A percentile compares a stretch with the other conserved stretches of the same genome.
These are phyloP conservation scores for Helicocarpus griseus DNA, from an alignment of 2,329 filamentous ascomycete species.

Conservation along the genomic window DNA sequence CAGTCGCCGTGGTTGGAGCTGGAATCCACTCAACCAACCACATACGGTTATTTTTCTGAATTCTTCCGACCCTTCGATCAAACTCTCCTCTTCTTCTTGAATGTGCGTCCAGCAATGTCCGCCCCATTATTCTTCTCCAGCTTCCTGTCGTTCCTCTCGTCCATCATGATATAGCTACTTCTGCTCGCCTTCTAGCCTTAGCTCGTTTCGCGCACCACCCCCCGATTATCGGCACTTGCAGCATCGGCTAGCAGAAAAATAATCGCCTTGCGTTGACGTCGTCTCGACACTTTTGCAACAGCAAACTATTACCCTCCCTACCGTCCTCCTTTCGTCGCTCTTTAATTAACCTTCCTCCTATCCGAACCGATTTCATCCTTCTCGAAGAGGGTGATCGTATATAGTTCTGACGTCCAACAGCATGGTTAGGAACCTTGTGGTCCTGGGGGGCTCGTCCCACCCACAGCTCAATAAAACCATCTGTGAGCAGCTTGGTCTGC, in stretches of 20 bases:
- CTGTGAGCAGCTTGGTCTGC: conserved; percentile 78
- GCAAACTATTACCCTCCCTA: conserved; percentile 8
- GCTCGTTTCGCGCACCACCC: neutral
- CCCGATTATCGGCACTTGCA: neutral
- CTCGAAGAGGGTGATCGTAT: conserved; percentile 8
- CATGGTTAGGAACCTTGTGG: conserved; percentile 92
- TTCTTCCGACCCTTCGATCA: neutral
- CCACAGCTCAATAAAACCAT: conserved; percentile 77
- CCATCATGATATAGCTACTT: conserved; percentile 1
- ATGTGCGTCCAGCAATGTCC: conserved; percentile 3
- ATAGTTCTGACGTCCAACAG: conserved; percentile 13
- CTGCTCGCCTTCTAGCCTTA: neutral
- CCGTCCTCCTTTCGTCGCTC: conserved; percentile 12
- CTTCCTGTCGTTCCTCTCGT: conserved; percentile 2
- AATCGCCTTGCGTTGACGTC: conserved; percentile 10
- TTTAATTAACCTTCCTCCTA: conserved; percentile 6
- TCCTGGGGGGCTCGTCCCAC: conserved; percentile 89
- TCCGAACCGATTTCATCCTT: neutral
- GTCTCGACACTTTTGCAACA: conserved; percentile 3
- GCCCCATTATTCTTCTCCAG: neutral
- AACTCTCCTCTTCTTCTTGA: neutral
- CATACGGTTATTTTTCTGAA: neutral
- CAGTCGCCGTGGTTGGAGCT: neutral
- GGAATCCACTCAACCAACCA: neutral
- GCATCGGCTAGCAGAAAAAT: neutral